These are phyloP conservation scores for Irpex sp. DNA, from an alignment of 1,284 basidiomycete species.

Conservation along the genomic window DNA sequence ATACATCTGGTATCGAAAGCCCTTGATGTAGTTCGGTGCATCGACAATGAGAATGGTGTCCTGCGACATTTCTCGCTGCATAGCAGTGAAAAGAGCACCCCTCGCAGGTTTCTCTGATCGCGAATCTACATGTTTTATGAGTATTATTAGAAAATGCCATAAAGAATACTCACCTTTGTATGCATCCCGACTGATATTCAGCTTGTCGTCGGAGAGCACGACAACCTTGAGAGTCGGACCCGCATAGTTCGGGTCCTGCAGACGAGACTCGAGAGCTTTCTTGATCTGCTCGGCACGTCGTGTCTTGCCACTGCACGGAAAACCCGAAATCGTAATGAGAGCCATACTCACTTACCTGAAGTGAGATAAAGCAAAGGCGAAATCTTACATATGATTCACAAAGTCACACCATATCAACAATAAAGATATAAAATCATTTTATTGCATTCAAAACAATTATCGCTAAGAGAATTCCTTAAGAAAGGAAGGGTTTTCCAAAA, in stretches of 20 bases:
- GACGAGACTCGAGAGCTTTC: constrained; percentile 51
- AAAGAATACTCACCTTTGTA: constrained; percentile 65
- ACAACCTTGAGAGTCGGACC: constrained; percentile 56
- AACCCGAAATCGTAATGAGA: constrained; percentile 90
- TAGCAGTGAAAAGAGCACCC: constrained; percentile 81
- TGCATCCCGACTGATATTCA: constrained; percentile 61
- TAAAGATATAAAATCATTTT: not conserved
- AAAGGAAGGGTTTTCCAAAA: constrained; percentile 26
- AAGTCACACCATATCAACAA: not conserved
- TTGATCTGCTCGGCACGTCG: constrained; percentile 68
- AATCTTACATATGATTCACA: too few species aligned
- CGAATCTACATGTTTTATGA: constrained; percentile 50
- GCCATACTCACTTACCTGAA: constrained; percentile 58
- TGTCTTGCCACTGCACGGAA: constrained; percentile 86
- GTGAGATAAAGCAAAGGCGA: too few species aligned
- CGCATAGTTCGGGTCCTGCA: constrained; percentile 45
- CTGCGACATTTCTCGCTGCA: constrained; percentile 70
- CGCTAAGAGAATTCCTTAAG: constrained; percentile 9
- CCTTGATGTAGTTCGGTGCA: constrained; percentile 94
- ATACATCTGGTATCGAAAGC: constrained; percentile 96
- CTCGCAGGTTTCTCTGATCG: constrained; percentile 87
- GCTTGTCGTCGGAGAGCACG: constrained; percentile 77
- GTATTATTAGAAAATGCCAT: not conserved
- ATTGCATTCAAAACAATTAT: constrained; percentile 2
- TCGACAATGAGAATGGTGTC: constrained; percentile 88